Evolutionary conservation across 768 basidiomycete species (phyloP).

Genomic region (Agrocybe praecox): DNA sequence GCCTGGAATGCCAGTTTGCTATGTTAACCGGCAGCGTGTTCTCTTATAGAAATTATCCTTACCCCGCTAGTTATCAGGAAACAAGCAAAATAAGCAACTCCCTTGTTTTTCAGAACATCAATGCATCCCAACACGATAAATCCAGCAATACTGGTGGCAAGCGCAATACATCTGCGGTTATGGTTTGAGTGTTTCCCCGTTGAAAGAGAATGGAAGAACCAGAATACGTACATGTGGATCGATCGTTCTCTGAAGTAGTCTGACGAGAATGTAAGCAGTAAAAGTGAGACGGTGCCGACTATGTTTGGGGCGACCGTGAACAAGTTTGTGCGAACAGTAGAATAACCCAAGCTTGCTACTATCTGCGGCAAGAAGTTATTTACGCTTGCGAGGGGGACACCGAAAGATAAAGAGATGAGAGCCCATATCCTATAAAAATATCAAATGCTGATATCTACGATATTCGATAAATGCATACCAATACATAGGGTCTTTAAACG

Average conservation of each 20-base stretch:
- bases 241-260: conserved; percentile 54
- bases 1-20: conserved; percentile 33
- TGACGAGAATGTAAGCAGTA: conserved; percentile 50
- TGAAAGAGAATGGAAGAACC: neutral
- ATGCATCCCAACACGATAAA: conserved; percentile 51
- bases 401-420: conserved; percentile 44
- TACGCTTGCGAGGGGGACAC: conserved; percentile 53
- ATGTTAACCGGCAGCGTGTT: neutral
- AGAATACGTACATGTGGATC: conserved; percentile 39
- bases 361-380: conserved; percentile 57
- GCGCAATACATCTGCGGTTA: conserved; percentile 39
- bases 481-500: conserved; percentile 46
- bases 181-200: conserved; percentile 7
- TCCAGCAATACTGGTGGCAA: conserved; percentile 38
- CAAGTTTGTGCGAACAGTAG: conserved; percentile 53
- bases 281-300: conserved; percentile 46
- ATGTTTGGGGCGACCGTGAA: conserved; percentile 56
- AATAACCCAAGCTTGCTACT: conserved; percentile 46
- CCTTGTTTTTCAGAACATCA: conserved; percentile 37
- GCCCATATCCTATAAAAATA: conserved; percentile 40
- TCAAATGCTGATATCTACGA: neutral
- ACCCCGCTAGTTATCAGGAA: conserved; percentile 55
- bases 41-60: conserved; percentile 12
- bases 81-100: conserved; percentile 55
- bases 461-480: conserved; percentile 27